phyloP scores from a whole-genome alignment of 2,329 filamentous ascomycete species.

The Colletotrichum godetiae region DNA sequence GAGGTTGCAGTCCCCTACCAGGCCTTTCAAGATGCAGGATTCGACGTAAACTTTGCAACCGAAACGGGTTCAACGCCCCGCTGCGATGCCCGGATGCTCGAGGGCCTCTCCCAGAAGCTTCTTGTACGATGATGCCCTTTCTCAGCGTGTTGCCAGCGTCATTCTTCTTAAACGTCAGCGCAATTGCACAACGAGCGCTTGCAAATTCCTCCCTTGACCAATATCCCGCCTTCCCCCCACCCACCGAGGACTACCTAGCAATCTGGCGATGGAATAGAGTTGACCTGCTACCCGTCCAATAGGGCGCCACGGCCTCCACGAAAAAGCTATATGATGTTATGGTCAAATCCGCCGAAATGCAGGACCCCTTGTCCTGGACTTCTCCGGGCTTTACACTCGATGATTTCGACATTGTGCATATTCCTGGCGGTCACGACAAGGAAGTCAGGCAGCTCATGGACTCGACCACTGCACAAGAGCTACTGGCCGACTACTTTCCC shows the following conservation, averaged over 20 bases:
- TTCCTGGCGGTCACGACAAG: constrained; percentile 66
- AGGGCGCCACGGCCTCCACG: constrained; percentile 58
- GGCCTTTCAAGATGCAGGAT: constrained; percentile 59
- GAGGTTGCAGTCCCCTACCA: constrained; percentile 63
- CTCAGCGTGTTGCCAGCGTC: not conserved
- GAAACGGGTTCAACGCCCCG: constrained; percentile 58
- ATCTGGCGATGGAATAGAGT: not conserved
- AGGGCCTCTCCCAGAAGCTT: constrained; percentile 60
- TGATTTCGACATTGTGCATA: constrained; percentile 59
- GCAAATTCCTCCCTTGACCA: not conserved
- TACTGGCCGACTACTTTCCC: constrained; percentile 60
- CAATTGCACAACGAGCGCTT: not conserved
- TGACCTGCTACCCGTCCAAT: constrained; percentile 9
- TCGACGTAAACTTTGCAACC: constrained; percentile 61
- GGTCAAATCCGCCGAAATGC: constrained; percentile 53
- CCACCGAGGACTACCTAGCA: not conserved
- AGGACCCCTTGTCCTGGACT: constrained; percentile 57
- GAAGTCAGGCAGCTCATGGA: constrained; percentile 62
- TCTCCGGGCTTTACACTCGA: constrained; percentile 55
- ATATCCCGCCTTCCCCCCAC: not conserved
- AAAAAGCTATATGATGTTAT: constrained; percentile 57
- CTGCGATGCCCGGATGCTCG: constrained; percentile 62
- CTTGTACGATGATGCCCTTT: constrained; percentile 50
- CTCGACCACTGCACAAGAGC: constrained; percentile 54
- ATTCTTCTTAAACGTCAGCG: not conserved